Percentiles rank a stretch among this genome's conserved stretches.
phyloP scores from a whole-genome alignment of 176 grass and related monocot genomes.

The Alopecurus myosuroides region DNA sequence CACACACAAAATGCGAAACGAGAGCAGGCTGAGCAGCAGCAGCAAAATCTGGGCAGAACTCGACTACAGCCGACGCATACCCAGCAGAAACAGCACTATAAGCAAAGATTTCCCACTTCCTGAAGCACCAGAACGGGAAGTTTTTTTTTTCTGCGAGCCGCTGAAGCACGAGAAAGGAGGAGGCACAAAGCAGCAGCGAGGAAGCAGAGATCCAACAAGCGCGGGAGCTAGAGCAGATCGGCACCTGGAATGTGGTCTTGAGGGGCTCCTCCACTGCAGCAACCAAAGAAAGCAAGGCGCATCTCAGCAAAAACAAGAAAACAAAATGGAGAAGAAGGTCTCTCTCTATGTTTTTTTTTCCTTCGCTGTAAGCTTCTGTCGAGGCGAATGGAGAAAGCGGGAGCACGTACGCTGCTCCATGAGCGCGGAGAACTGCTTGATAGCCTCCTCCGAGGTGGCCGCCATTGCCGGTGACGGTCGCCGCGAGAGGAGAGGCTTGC shows the following conservation, averaged over 20 bases:
- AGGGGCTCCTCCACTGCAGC: slow-evolving; percentile 71
- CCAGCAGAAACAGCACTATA: neutral
- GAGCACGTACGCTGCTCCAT: slow-evolving; percentile 64
- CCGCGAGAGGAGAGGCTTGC: neutral
- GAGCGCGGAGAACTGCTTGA: slow-evolving; percentile 79
- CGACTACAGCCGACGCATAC: neutral
- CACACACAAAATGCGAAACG: neutral
- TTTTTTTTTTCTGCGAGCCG: neutral
- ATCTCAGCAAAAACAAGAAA: slow-evolving; percentile 31
- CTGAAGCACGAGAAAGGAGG: neutral
- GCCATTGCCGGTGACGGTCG: slow-evolving; percentile 55
- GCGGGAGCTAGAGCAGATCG: slow-evolving; percentile 28
- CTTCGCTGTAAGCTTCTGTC: neutral
- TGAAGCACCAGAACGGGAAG: neutral
- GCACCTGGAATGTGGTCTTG: slow-evolving; percentile 88
- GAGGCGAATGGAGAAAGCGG: neutral
- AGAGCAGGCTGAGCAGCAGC: too few relatives aligned
- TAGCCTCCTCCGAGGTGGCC: slow-evolving; percentile 55
- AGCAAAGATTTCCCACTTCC: neutral
- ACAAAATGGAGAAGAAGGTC: neutral
- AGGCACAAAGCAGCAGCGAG: neutral
- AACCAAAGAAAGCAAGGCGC: slow-evolving; percentile 26
- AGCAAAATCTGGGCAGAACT: neutral
- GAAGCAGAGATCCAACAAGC: slow-evolving; percentile 18
- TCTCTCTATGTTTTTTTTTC: neutral